phyloP scores from a whole-genome alignment of 345 rosid species.

The Eucalyptus cloeziana region DNA sequence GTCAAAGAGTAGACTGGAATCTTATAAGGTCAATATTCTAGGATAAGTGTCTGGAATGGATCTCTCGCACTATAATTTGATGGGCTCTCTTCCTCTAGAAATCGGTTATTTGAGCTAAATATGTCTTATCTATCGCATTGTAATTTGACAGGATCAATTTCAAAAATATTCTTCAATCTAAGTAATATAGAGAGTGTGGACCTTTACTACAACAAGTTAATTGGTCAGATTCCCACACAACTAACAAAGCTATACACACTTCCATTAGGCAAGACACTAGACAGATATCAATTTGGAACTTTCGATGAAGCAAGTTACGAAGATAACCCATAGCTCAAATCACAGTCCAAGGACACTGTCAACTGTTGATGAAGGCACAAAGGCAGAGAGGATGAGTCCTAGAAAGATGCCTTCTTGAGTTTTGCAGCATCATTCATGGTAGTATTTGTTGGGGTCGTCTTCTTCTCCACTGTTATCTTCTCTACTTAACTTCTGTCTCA shows the following conservation, averaged over 20 bases:
- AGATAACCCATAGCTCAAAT: not conserved
- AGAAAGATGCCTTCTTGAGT: not conserved
- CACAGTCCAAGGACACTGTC: not conserved
- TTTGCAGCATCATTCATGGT: not conserved
- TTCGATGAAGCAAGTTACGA: not conserved
- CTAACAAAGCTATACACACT: not conserved
- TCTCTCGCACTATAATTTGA: too few species aligned
- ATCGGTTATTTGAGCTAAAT: too few species aligned
- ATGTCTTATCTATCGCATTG: too few species aligned
- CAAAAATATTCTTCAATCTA: conserved; percentile 6
- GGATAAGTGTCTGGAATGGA: too few species aligned
- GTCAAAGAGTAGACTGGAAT: too few species aligned
- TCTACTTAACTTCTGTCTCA: not conserved
- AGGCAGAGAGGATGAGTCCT: not conserved
- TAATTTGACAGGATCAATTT: not conserved
- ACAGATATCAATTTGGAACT: not conserved
- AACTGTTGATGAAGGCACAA: not conserved
- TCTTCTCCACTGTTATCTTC: not conserved
- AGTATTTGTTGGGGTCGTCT: not conserved
- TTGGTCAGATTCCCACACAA: not conserved
- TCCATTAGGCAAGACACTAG: not conserved
- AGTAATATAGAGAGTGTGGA: conserved; percentile 15
- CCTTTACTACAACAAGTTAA: conserved; percentile 10
- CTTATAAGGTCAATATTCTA: too few species aligned
- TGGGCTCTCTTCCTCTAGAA: too few species aligned